These are phyloP conservation scores for Verbascum thapsus DNA, from an alignment of 257 asterid genomes.

Conservation along the genomic window DNA sequence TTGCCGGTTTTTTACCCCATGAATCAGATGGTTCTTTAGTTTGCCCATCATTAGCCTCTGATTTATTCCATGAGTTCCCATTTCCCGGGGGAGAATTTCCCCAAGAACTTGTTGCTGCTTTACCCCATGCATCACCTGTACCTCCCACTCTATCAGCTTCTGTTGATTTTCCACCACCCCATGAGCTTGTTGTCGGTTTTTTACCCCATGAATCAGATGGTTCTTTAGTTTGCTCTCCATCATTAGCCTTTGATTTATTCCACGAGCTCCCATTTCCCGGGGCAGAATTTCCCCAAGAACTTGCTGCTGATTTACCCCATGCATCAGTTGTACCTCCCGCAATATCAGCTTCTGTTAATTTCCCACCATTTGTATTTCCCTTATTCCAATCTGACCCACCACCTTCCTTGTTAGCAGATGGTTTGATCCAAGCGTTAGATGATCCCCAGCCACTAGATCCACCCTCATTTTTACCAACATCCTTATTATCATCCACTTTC, in stretches of 20 bases:
- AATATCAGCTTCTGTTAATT: conserved; percentile 24
- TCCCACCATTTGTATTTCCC: too few species aligned
- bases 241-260: conserved; percentile 25
- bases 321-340: conserved; percentile 35
- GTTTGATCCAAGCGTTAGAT: conserved; percentile 33
- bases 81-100: conserved; percentile 33
- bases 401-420: conserved; percentile 23
- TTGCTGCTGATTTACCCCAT: conserved; percentile 40
- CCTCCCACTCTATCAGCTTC: conserved; percentile 30
- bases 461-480: conserved; percentile 26
- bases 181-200: too few species aligned
- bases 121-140: conserved; percentile 39
- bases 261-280: conserved; percentile 35
- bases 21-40: conserved; percentile 35
- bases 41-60: conserved; percentile 25
- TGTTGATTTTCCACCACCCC: conserved; percentile 19
- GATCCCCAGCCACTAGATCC: conserved; percentile 37
- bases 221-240: conserved; percentile 27
- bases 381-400: too few species aligned
- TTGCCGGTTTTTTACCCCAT: too few species aligned
- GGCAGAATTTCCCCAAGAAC: conserved; percentile 44
- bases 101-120: conserved; percentile 47
- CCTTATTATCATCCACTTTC: conserved; percentile 37
- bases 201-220: conserved; percentile 45
- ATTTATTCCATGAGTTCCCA: conserved; percentile 31